Evolutionary conservation across 768 basidiomycete genomes (phyloP), one percentile per base, ranked within the genome.

Genomic region (Russula compacta): DNA sequence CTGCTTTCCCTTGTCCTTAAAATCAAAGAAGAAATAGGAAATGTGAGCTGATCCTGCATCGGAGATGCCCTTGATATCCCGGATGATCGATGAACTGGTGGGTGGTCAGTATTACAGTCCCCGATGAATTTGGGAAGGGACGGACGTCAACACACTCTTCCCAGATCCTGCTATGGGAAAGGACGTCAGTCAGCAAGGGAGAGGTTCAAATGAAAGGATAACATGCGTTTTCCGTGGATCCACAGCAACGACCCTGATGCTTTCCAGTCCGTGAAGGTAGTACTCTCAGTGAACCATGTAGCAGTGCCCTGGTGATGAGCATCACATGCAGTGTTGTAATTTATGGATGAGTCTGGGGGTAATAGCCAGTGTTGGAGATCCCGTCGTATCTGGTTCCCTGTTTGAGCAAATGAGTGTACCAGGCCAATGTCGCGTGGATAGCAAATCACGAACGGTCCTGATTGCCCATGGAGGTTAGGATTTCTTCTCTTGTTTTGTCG

Each of bases 141-240:
- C 39, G 43, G 29, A 53, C 53, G 40, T 42, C 5, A 53, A 17
- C 4, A 53, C 53, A 9, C 53, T 53, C 17, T 53, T 53, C n/a
- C 53, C 53, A 11, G 53, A 53, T 2, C 53, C 53, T 6, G 53
- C 53, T 53, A n/a, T n/a, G 17, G n/a, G 33, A 9, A 42, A 12
- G 2, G 40, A 17, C 42, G n/a, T 32, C 4, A 15, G 33, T 53
- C 29, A n/a, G 15, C 29, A 35, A 17, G 15, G 3, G 2, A 35
- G 9, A 8, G 33, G 9, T 35, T 6, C 8, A 9, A 12, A 36
- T 15, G 39, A 2, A 7, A 39, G 21, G n/a, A 17, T n/a, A 15
- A 21, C 53, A 8, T 3, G 43, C 53, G 53, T 11, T 53, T 53
- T 3, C 53, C 53, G 6, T 53, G 40, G 29, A 53, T 53, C 53